phyloP scores from a whole-genome alignment of 179 eudicot species.

The Nepenthes alata region DNA sequence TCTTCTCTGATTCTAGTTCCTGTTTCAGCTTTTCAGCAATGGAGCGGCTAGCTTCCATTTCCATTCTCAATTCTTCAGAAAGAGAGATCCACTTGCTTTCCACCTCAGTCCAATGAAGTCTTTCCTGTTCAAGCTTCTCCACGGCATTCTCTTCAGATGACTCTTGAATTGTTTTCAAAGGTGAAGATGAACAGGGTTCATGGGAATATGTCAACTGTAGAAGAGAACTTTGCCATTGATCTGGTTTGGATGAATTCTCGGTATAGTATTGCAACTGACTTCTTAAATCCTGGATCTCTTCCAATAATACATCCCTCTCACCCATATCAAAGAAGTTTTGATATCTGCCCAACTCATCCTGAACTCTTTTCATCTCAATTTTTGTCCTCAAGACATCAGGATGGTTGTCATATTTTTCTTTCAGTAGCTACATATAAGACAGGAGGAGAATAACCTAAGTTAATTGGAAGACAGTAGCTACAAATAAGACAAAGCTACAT shows the following conservation, averaged over 20 bases:
- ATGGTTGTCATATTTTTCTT: constrained; percentile 80
- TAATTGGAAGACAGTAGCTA: background rate
- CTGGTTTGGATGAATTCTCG: constrained; percentile 43
- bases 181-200: constrained; percentile 29
- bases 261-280: constrained; percentile 63
- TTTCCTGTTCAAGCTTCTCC: constrained; percentile 56
- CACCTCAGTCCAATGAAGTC: constrained; percentile 55
- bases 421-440: constrained; percentile 42
- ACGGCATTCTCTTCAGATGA: constrained; percentile 33
- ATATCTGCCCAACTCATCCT: constrained; percentile 66
- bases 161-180: constrained; percentile 37
- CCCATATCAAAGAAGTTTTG: constrained; percentile 84
- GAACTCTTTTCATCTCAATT: constrained; percentile 58
- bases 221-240: constrained; percentile 31
- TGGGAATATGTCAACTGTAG: constrained; percentile 48
- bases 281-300: constrained; percentile 85
- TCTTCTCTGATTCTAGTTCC: constrained; percentile 64
- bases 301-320: constrained; percentile 80
- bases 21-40: constrained; percentile 42
- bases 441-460: constrained; percentile 1
- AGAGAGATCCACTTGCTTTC: constrained; percentile 88
- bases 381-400: constrained; percentile 71
- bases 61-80: constrained; percentile 65
- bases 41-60: constrained; percentile 58
- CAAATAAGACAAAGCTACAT: background rate